Base-by-base conservation (phyloP, 2,329 filamentous ascomycete species). In the Atkinsonella texensis region DNA sequence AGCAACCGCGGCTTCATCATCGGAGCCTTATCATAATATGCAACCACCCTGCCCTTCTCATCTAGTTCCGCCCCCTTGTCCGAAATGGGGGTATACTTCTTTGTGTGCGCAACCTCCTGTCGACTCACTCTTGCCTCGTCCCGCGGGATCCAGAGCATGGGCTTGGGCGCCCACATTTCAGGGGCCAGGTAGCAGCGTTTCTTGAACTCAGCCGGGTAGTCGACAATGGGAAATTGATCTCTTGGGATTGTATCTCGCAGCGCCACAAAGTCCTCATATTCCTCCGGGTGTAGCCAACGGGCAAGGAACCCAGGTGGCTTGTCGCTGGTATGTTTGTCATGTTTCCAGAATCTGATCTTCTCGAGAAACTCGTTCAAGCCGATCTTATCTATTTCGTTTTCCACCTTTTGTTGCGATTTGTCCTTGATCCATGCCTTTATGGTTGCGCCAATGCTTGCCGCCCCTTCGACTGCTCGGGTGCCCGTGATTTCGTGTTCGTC, bases 91-190 rank as follows among this genome's bases (percentile, higher is more conserved):
- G 89, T 86, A 33, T 87, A 77, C 60, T 77, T 80, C 57, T 73
- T 73, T 0, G 85, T 86, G 59, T 93, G 85, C 12, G 74, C 74
- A 50, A 93, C 74, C 67, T 95, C 89, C 63, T 94, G 86, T 59
- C 75, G 75, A 50, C 83, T 88, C 42, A 95, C 79, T 10, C 88
- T 86, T 23, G 82, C 78, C 1, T 76, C 69, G 60, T 95, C 89
- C 53, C 79, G 74, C 0, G 89, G 88, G 51, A 95, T 86, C 89
- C 89, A 95, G n/a, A 95, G 73, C 32, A 88, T 70, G 2, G 87
- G 86, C 68, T 58, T 74, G 57, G 54, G 79, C 74, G 23, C 67
- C 77, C 62, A 91, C 75, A 69, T 58, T 49, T 70, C 68, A 0
- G 84, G 77, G 0, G 89, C 87, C 55, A 89, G 83, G 66, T 79